Base-by-base conservation (phyloP, 2,329 filamentous ascomycete species). In the Alternaria dauci region DNA sequence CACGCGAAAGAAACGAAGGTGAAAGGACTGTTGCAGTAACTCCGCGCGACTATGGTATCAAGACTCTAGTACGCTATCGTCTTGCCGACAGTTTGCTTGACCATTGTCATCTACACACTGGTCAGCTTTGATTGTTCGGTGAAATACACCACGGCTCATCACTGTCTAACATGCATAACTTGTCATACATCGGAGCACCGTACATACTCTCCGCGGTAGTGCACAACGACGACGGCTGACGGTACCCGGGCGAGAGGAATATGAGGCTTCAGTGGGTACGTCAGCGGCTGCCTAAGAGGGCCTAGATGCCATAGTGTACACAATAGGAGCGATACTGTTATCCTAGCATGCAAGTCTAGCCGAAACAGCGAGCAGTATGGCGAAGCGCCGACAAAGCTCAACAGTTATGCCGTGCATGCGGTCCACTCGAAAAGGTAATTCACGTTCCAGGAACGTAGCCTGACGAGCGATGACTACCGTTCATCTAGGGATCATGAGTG, bases 301-400 rank as follows among this genome's bases (percentile, higher is more conserved):
- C 66, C 61, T 68, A 66, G 65, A 68, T 53, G 46, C 57, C 48
- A 58, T 58, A 42, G 54, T 55, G 42, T 46, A 61, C 12, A 7
- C 12, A 36, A 16, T 36, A 36, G 41, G 46, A 46, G 54, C 28
- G 46, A 53, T 58, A 52, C 44, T 57, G 42, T 25, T 26, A 41
- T 20, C 42, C 20, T 30, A 18, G 18, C 34, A 47, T 28, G 23
- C 51, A 52, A 46, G 52, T 51, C 38, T 54, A 59, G 50, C 50
- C 60, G 58, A 69, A 69, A 69, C 66, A 50, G 55, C 58, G 62
- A 63, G 54, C 56, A 62, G 64, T 67, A 55, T 69, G 64, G 64
- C 66, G 66, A 67, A 67, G 66, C 66, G 66, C 66, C 66, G 54
- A 41, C 58, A 53, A 32, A 50, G 34, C 48, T 62, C 51, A 57